A percentile compares a stretch with the other conserved stretches of the same genome.
Conservation (phyloP, 2,329 filamentous ascomycete genomes). For the Fusarium coicis region DNA sequence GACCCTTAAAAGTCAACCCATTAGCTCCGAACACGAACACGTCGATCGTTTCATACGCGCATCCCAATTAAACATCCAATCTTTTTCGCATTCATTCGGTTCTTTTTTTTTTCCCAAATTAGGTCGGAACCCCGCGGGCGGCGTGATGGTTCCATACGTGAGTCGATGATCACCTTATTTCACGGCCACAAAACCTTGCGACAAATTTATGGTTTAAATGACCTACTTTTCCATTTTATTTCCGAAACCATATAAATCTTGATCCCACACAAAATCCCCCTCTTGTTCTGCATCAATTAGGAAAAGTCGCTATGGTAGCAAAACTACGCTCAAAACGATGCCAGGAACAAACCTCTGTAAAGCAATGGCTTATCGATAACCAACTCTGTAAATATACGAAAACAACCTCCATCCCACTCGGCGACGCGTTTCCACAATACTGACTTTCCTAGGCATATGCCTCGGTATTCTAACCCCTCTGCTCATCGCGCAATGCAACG, state of each 20-base stretch:
- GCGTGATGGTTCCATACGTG: constrained; percentile 3
- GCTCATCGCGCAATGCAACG: constrained; percentile 83
- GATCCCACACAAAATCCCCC: rapidly evolving
- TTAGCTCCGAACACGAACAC: constrained; percentile 20
- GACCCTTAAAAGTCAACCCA: background rate
- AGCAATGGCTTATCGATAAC: constrained; percentile 30
- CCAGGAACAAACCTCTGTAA: background rate
- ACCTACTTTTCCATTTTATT: background rate
- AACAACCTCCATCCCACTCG: background rate
- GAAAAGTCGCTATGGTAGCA: background rate
- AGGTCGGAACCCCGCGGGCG: background rate
- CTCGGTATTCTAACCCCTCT: constrained; percentile 86
- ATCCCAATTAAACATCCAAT: background rate
- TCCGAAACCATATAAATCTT: background rate
- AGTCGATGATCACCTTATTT: constrained; percentile 9
- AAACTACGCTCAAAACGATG: background rate
- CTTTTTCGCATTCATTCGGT: constrained; percentile 1
- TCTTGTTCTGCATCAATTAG: background rate
- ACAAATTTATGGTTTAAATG: background rate
- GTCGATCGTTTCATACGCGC: background rate
- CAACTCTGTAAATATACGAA: constrained; percentile 5
- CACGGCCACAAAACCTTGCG: background rate
- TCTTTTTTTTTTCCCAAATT: background rate
- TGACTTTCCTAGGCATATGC: constrained; percentile 71
- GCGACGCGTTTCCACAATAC: background rate